phyloP scores from a whole-genome alignment of 148 eudicot genomes.

The Tetragonia tetragonoides region DNA sequence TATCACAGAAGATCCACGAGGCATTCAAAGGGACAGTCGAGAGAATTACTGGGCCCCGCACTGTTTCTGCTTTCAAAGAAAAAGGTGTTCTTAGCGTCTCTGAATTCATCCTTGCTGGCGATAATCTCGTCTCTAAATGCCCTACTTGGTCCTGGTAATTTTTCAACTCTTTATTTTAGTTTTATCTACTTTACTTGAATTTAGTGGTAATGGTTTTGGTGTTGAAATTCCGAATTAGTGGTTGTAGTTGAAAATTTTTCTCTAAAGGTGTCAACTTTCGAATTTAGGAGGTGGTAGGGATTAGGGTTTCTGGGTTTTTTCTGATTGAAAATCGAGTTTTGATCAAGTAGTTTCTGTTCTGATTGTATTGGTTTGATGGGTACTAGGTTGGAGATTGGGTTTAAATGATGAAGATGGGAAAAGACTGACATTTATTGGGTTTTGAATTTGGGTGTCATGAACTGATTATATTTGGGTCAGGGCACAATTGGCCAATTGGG shows the following conservation, averaged over 20 bases:
- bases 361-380: neutral
- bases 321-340: neutral
- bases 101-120: conserved; percentile 88
- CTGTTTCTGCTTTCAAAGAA: conserved; percentile 91
- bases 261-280: neutral
- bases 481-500: too few relatives aligned
- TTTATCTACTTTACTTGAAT: neutral
- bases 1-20: conserved; percentile 76
- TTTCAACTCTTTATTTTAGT: neutral
- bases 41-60: conserved; percentile 77
- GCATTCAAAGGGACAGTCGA: conserved; percentile 91
- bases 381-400: neutral
- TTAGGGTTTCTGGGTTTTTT: neutral
- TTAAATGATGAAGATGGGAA: too few relatives aligned
- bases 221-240: neutral
- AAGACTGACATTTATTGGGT: too few relatives aligned
- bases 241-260: neutral
- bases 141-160: conserved; percentile 99
- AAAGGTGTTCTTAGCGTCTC: conserved; percentile 88
- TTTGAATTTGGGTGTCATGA: too few relatives aligned
- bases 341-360: neutral
- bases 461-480: too few relatives aligned
- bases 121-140: conserved; percentile 92
- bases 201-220: neutral
- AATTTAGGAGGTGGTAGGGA: neutral